These are phyloP conservation scores for Phytophthora crassamura DNA, from an alignment of 352 stramenopile species.

Conservation along the genomic window DNA sequence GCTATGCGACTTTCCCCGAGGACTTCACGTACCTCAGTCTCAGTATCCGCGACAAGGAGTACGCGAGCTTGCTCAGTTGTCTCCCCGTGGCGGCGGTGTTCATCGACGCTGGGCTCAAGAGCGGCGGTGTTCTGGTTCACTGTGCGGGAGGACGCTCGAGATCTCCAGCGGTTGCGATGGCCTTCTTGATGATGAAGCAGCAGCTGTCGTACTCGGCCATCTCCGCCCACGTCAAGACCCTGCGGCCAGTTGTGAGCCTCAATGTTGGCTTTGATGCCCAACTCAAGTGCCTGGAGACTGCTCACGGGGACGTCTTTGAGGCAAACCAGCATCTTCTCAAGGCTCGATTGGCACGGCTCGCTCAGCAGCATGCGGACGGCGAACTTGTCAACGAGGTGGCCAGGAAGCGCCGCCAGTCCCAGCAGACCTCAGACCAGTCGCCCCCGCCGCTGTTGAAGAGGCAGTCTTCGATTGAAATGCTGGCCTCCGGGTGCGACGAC, in stretches of 20 bases:
- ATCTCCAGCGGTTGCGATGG: slow-evolving; percentile 79
- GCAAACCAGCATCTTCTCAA: slow-evolving; percentile 83
- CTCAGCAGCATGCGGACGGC: slow-evolving; percentile 44
- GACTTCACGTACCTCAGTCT: slow-evolving; percentile 91
- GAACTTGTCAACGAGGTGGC: slow-evolving; percentile 36
- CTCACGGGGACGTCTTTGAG: slow-evolving; percentile 71
- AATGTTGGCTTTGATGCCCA: slow-evolving; percentile 90
- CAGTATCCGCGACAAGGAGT: slow-evolving; percentile 91
- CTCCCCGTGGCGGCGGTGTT: slow-evolving; percentile 83
- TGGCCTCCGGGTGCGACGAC: slow-evolving; percentile 50
- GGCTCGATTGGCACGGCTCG: slow-evolving; percentile 41
- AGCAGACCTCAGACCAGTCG: slow-evolving; percentile 9
- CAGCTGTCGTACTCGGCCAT: slow-evolving; percentile 60
- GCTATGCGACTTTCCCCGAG: slow-evolving; percentile 87
- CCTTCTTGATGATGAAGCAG: slow-evolving; percentile 83
- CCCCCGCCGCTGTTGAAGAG: slow-evolving; percentile 33
- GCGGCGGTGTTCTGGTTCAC: slow-evolving; percentile 83
- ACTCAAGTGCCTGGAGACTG: slow-evolving; percentile 74
- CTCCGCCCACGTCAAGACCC: slow-evolving; percentile 51
- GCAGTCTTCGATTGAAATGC: slow-evolving; percentile 36
- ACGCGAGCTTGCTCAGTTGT: slow-evolving; percentile 88
- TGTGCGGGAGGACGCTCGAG: slow-evolving; percentile 85
- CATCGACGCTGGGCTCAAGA: slow-evolving; percentile 69
- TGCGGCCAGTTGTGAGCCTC: slow-evolving; percentile 72
- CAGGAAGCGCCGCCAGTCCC: slow-evolving; percentile 47